phyloP scores from a whole-genome alignment of 768 basidiomycete species.

The Gymnopilus dilepis region DNA sequence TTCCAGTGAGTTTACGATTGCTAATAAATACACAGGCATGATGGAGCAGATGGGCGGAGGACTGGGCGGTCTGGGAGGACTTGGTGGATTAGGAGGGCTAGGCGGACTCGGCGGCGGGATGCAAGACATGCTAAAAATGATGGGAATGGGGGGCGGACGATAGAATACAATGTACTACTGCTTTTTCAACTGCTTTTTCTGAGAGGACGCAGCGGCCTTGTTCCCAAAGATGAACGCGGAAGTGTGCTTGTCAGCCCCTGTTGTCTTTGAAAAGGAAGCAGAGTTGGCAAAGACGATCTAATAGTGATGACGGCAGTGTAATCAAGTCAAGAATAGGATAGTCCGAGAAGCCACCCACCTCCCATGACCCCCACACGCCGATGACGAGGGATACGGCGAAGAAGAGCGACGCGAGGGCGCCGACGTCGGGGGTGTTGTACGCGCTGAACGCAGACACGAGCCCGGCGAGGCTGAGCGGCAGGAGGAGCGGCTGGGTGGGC shows the following conservation, averaged over 20 bases:
- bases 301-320: background rate
- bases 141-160: conserved; percentile 71
- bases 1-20: background rate
- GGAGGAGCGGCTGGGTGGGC: conserved; percentile 63
- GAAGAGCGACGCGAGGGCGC: conserved; percentile 58
- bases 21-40: conserved; percentile 61
- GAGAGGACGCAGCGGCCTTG: conserved; percentile 63
- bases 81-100: conserved; percentile 62
- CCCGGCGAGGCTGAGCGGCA: conserved; percentile 60
- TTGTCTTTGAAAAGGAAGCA: conserved; percentile 64
- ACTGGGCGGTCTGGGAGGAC: conserved; percentile 60
- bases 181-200: conserved; percentile 63
- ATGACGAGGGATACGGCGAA: conserved; percentile 55
- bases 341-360: conserved; percentile 47
- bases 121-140: conserved; percentile 86
- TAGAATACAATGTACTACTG: conserved; percentile 34
- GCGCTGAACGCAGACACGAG: conserved; percentile 63
- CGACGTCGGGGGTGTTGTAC: conserved; percentile 65
- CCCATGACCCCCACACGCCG: conserved; percentile 74
- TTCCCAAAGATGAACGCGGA: conserved; percentile 83
- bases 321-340: background rate
- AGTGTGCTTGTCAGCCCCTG: conserved; percentile 83
- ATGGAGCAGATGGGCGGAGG: conserved; percentile 87
- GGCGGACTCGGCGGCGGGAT: conserved; percentile 64
- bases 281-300: conserved; percentile 70